These are phyloP conservation scores for Diaporthe capsici DNA, from an alignment of 2,329 filamentous ascomycete species.

Conservation along the genomic window DNA sequence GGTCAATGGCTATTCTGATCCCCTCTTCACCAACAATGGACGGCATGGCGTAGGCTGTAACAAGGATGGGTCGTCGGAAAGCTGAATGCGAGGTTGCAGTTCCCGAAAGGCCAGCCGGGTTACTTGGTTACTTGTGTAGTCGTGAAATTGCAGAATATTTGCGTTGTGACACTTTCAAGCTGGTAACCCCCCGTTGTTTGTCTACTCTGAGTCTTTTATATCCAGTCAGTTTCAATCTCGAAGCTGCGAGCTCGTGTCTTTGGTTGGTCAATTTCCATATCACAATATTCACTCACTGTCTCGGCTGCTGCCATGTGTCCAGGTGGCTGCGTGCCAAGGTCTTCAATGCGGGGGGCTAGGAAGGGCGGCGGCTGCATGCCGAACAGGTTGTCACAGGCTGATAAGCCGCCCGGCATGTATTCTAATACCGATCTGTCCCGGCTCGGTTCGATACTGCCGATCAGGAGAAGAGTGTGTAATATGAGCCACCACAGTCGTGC, in stretches of 20 bases:
- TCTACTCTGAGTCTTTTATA: neutral
- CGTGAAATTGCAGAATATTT: neutral
- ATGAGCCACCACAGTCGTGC: neutral
- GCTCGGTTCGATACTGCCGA: neutral
- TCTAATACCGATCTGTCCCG: slow-evolving; percentile 13
- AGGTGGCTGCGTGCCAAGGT: slow-evolving; percentile 4
- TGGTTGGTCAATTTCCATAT: neutral
- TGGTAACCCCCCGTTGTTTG: neutral
- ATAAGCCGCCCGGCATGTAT: slow-evolving; percentile 9
- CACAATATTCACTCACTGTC: neutral
- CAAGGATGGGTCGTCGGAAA: neutral
- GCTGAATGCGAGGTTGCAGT: neutral
- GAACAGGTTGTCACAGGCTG: neutral
- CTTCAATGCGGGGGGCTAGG: neutral
- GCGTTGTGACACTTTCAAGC: neutral
- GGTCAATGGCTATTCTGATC: slow-evolving; percentile 59
- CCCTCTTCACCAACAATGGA: slow-evolving; percentile 37
- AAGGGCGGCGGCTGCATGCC: neutral
- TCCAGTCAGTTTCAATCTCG: neutral
- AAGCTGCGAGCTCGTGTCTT: neutral
- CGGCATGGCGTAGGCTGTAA: neutral
- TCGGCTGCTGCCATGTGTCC: neutral
- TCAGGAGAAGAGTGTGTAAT: neutral
- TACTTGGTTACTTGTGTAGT: neutral
- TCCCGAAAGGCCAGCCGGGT: neutral